Base-by-base conservation (phyloP, 352 stramenopile genomes). In the Discostella stelligera region DNA sequence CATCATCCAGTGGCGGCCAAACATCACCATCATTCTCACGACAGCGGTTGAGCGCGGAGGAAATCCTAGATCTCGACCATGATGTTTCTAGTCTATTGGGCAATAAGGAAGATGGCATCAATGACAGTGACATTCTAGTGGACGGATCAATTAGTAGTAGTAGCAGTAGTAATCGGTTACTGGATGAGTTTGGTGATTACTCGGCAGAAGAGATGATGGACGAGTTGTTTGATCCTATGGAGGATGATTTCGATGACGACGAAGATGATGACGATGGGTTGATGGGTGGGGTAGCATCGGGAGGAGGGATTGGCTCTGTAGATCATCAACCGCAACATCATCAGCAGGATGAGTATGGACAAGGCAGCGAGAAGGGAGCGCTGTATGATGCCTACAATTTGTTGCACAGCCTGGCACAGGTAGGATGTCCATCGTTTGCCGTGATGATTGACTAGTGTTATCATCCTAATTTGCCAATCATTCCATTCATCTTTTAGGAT, bases 311-410 rank as follows among this genome's bases (percentile, higher is more conserved):
- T 52, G 18, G 32, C 21, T 10, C 30, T 18, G 21, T 60, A 60
- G 21, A 27, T 21, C 21, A 44, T 60, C 52, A 32, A 60, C 21
- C 21, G 52, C 21, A 60, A 20, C 23, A 66, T 70, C 5, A 53
- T 18, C 20, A 60, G 70, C 27, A 32, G 11, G 71, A 61, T 32
- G 66, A 84, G 16, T 79, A 79, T 46, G 73, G 71, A 44, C 67
- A 77, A 41, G 64, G 77, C n/a, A 81, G 65, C 49, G 71, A 85
- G 20, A 90, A 90, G 66, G 82, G 70, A 39, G 71, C 76, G 6
- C 50, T 95, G 39, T 95, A 94, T 75, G 91, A 95, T 70, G 91
- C 91, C 7, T 95, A 95, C 79, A 95, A 95, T 75, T 79, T 93
- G 46, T 74, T 95, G 23, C 91, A 95, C 71, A 90, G 79, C 44